phyloP scores from a whole-genome alignment of 192 early-diverging fungal genomes.

The Pilobolus umbonatus region DNA sequence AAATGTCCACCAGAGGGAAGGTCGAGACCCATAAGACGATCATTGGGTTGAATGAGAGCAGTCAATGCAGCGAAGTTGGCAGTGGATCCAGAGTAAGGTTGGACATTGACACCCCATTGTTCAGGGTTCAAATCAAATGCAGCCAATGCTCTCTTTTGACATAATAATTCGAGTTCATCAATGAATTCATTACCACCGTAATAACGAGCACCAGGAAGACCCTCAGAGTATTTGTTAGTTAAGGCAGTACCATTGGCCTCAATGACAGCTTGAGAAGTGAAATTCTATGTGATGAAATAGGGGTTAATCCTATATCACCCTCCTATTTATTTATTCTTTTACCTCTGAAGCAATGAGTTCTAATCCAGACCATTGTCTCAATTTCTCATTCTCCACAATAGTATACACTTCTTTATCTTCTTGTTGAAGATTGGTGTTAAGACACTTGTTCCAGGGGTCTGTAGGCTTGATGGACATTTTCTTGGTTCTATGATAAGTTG shows the following conservation, averaged over 20 bases:
- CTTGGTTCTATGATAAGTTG: background rate
- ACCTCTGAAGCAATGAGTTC: constrained; percentile 99
- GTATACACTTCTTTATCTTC: constrained; percentile 93
- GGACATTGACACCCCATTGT: constrained; percentile 99
- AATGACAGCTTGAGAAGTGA: constrained; percentile 99
- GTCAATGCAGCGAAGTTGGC: constrained; percentile 99
- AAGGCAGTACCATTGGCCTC: constrained; percentile 98
- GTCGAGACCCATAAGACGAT: constrained; percentile 99
- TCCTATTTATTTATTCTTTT: constrained; percentile 12
- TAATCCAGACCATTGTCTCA: constrained; percentile 95
- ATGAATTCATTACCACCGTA: constrained; percentile 99
- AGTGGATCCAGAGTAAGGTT: constrained; percentile 98
- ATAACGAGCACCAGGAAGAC: constrained; percentile 97
- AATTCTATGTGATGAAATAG: constrained; percentile 66
- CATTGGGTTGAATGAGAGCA: constrained; percentile 91
- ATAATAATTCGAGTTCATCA: constrained; percentile 93
- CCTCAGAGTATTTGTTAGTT: constrained; percentile 99
- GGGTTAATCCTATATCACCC: background rate
- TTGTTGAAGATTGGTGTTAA: constrained; percentile 87
- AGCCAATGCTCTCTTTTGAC: constrained; percentile 89
- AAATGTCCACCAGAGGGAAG: constrained; percentile 99
- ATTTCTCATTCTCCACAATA: constrained; percentile 96
- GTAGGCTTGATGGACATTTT: constrained; percentile 31
- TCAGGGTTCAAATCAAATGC: constrained; percentile 85
- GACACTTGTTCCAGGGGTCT: constrained; percentile 62